Evolutionary conservation across 2,329 filamentous ascomycete genomes (phyloP).

Genomic region (Colletotrichum aenigma): DNA sequence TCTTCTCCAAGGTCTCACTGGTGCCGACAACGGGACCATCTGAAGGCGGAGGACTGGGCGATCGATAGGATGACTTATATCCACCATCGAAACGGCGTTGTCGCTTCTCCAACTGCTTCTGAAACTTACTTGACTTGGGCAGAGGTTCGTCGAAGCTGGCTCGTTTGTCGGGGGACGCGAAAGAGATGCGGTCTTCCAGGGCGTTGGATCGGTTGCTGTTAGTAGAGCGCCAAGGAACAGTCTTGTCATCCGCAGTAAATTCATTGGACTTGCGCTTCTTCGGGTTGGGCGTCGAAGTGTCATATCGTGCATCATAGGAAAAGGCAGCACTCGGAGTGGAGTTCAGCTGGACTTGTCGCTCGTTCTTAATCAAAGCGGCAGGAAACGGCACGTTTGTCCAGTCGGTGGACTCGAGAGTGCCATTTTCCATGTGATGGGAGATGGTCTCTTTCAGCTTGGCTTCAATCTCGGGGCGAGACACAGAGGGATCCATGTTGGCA

Average conservation of each 20-base stretch:
- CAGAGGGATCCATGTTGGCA: constrained; percentile 67
- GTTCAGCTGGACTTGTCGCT: constrained; percentile 60
- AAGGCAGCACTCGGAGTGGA: constrained; percentile 32
- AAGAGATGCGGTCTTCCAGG: constrained; percentile 79
- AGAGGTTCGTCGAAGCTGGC: constrained; percentile 44
- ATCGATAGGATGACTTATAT: constrained; percentile 60
- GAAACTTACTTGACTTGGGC: constrained; percentile 80
- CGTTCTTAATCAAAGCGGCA: constrained; percentile 79
- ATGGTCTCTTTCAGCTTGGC: constrained; percentile 86
- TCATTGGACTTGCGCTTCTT: constrained; percentile 87
- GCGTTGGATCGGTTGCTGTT: constrained; percentile 50
- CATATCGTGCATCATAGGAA: constrained; percentile 25
- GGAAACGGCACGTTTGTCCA: constrained; percentile 87
- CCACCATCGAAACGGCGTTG: constrained; percentile 82
- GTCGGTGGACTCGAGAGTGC: constrained; percentile 74
- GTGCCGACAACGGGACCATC: constrained; percentile 83
- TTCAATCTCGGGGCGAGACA: constrained; percentile 76
- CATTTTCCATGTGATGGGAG: constrained; percentile 76
- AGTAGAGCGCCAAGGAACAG: constrained; percentile 77
- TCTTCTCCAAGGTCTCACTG: constrained; percentile 86
- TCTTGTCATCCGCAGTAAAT: constrained; percentile 56
- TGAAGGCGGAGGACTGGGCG: constrained; percentile 60
- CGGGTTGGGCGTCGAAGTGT: constrained; percentile 39
- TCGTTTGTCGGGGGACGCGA: constrained; percentile 55
- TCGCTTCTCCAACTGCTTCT: constrained; percentile 85